These are phyloP conservation scores for Crepidotus variabilis DNA, from an alignment of 768 basidiomycete species.

Conservation along the genomic window DNA sequence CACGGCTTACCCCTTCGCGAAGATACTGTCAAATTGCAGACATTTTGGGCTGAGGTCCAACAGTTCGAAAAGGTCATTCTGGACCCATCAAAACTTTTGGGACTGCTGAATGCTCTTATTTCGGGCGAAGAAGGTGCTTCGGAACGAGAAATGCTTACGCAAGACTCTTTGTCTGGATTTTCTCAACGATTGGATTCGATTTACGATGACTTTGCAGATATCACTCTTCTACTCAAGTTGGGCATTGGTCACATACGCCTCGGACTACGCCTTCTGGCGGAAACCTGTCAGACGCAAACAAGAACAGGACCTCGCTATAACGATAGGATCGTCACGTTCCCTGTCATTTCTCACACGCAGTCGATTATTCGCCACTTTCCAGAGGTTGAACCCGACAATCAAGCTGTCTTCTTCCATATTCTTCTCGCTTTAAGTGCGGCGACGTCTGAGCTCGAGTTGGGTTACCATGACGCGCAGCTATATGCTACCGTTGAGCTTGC, in stretches of 20 bases:
- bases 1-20: conserved; percentile 29
- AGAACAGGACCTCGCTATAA: background rate
- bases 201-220: conserved; percentile 71
- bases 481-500: conserved; percentile 38
- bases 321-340: conserved; percentile 47
- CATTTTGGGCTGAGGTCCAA: conserved; percentile 73
- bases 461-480: conserved; percentile 27
- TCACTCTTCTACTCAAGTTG: conserved; percentile 61
- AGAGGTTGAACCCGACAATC: background rate
- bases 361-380: background rate
- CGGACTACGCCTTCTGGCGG: conserved; percentile 57
- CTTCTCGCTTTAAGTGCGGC: conserved; percentile 48
- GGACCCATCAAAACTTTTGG: conserved; percentile 41
- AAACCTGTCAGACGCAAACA: conserved; percentile 10
- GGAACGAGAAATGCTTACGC: conserved; percentile 65
- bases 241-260: conserved; percentile 65
- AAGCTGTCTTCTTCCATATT: conserved; percentile 20
- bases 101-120: conserved; percentile 38
- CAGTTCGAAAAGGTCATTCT: conserved; percentile 69
- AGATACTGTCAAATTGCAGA: conserved; percentile 47
- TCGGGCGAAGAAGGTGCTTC: conserved; percentile 31
- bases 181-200: conserved; percentile 61
- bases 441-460: conserved; percentile 38
- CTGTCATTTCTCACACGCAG: conserved; percentile 25
- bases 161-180: conserved; percentile 79